phyloP scores from a whole-genome alignment of 768 basidiomycete species.

The Lentinula sp. region DNA sequence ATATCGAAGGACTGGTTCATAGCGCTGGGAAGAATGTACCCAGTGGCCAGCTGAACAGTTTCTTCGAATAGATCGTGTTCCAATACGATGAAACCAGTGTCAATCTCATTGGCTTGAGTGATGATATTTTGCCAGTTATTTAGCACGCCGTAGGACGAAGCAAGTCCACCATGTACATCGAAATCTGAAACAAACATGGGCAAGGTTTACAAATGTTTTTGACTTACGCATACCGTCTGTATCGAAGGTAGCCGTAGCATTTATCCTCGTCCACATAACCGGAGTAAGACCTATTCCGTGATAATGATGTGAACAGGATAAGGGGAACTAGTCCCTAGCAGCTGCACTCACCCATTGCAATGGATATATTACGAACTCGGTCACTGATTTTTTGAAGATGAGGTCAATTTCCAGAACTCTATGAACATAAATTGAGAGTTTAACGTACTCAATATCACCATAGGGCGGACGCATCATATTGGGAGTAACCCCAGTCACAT shows the following conservation, averaged over 20 bases:
- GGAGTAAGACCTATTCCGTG: slow-evolving; percentile 46
- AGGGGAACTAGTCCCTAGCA: not conserved
- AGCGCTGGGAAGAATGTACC: slow-evolving; percentile 81
- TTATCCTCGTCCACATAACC: slow-evolving; percentile 79
- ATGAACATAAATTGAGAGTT: not conserved
- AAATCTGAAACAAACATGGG: slow-evolving; percentile 47
- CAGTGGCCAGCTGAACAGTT: slow-evolving; percentile 78
- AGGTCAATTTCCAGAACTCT: slow-evolving; percentile 3
- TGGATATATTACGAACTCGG: slow-evolving; percentile 78
- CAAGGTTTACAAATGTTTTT: not conserved
- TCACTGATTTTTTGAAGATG: slow-evolving; percentile 40
- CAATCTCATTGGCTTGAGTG: slow-evolving; percentile 46
- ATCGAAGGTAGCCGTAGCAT: slow-evolving; percentile 58
- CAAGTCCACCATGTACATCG: slow-evolving; percentile 65
- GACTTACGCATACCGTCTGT: slow-evolving; percentile 44
- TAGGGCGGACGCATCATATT: slow-evolving; percentile 79
- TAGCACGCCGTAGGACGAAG: slow-evolving; percentile 52
- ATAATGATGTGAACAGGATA: not conserved
- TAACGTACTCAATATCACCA: slow-evolving; percentile 67
- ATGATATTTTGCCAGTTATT: slow-evolving; percentile 74
- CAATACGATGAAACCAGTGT: slow-evolving; percentile 84
- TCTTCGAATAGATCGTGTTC: slow-evolving; percentile 86
- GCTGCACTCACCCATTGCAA: slow-evolving; percentile 54
- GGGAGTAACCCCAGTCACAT: slow-evolving; percentile 73
- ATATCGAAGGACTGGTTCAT: slow-evolving; percentile 67